Evolutionary conservation across 2,329 filamentous ascomycete genomes (phyloP).

Genomic region (Nemania serpens): DNA sequence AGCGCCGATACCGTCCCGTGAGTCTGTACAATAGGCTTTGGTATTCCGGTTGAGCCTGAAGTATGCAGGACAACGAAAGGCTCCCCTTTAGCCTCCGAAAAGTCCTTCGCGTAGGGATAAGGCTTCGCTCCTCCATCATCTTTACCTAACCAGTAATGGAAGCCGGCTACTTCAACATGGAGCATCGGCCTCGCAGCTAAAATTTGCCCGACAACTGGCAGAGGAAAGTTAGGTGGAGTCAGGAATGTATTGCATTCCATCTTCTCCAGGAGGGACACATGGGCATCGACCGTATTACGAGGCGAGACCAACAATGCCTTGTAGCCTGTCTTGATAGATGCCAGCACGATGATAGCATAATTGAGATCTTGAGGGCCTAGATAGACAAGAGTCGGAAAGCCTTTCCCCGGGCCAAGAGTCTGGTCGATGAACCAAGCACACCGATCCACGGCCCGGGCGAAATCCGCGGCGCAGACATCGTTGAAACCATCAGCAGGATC

Average conservation of each 20-base stretch:
- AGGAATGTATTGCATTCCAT: conserved; percentile 36
- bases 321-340: conserved; percentile 50
- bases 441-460: conserved; percentile 34
- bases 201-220: conserved; percentile 35
- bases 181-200: conserved; percentile 33
- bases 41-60: conserved; percentile 35
- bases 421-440: conserved; percentile 42
- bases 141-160: conserved; percentile 28
- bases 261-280: conserved; percentile 37
- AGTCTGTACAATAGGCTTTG: conserved; percentile 32
- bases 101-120: conserved; percentile 27
- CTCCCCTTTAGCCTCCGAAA: conserved; percentile 17
- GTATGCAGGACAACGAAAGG: conserved; percentile 34
- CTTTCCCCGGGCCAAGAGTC: conserved; percentile 35
- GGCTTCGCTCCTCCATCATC: conserved; percentile 1
- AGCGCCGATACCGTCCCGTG: conserved; percentile 13
- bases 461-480: conserved; percentile 24
- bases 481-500: conserved; percentile 33
- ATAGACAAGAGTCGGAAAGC: conserved; percentile 45
- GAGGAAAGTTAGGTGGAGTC: conserved; percentile 30
- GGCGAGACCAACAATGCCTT: conserved; percentile 43
- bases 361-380: conserved; percentile 45
- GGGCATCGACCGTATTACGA: conserved; percentile 40
- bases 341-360: conserved; percentile 45
- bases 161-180: conserved; percentile 29